Evolutionary conservation across 2,329 filamentous ascomycete species (phyloP).

Genomic region (Fusarium domesticum): DNA sequence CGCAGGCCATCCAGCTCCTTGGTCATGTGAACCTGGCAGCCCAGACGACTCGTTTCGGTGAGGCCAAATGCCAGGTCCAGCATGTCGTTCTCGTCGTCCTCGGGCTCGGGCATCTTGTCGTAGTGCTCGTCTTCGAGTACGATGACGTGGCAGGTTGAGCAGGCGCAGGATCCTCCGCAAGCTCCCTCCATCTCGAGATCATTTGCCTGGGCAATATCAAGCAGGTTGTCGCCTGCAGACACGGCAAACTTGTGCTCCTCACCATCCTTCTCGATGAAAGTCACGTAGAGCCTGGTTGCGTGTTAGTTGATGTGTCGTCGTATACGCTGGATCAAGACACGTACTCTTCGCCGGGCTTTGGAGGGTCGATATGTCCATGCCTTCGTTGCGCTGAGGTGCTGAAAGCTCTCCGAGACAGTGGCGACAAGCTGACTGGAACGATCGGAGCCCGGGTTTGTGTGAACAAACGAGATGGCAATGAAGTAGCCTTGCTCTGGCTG

Average conservation of each 20-base stretch:
- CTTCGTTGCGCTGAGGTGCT: slow-evolving; percentile 56
- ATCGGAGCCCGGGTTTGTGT: slow-evolving; percentile 23
- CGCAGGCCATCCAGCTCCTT: slow-evolving; percentile 84
- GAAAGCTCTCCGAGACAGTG: slow-evolving; percentile 51
- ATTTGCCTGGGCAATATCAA: slow-evolving; percentile 92
- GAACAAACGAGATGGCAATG: slow-evolving; percentile 6
- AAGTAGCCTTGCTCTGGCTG: slow-evolving; percentile 11
- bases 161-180: slow-evolving; percentile 90
- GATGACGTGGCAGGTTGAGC: slow-evolving; percentile 90
- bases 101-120: slow-evolving; percentile 73
- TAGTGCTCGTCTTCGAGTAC: slow-evolving; percentile 70
- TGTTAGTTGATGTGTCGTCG: slow-evolving; percentile 5
- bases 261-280: slow-evolving; percentile 91
- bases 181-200: slow-evolving; percentile 99
- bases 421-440: slow-evolving; percentile 11
- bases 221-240: slow-evolving; percentile 81
- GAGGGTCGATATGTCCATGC: slow-evolving; percentile 80
- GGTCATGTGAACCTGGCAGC: slow-evolving; percentile 89
- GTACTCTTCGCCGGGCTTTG: slow-evolving; percentile 90
- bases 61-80: slow-evolving; percentile 85
- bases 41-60: slow-evolving; percentile 78
- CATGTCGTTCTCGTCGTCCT: slow-evolving; percentile 86
- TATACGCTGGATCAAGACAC: slow-evolving; percentile 30
- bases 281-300: slow-evolving; percentile 69
- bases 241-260: slow-evolving; percentile 74